Evolutionary conservation across 371 early-diverging fungal species (phyloP), one percentile per base, ranked within the genome.

Genomic region (Saksenaea vasiformis): DNA sequence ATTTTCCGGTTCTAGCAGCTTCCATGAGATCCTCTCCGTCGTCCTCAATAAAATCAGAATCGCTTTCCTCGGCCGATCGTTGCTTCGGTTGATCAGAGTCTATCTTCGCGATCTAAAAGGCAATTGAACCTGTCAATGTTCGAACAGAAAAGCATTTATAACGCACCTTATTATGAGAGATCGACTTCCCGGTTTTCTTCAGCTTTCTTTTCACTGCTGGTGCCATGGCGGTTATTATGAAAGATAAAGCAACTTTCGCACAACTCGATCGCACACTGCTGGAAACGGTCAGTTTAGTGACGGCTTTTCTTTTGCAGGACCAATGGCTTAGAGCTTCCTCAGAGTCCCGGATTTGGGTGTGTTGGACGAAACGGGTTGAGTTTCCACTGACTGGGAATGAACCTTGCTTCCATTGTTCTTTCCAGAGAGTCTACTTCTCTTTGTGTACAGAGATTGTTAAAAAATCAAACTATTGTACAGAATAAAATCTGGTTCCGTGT

Each of bases 1-100:
- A 67, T 41, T 67, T 68, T 15, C 62, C 61, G 9, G 58, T 59
- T 5, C 54, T 56, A 35, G 72, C 66, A 43, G 72, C 64, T 24
- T 51, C 60, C 68, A 72, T 68, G 14, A 72, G 61, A 59, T 72
- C 69, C 43, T 72, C 65, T 1, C 37, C 72, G 53, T 72, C 72
- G 43, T 72, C 72, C 31, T 54, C 59, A 15, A 72, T 72, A 27
- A 44, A 57, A 34, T 64, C 58, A 15, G 28, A 47, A 43, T 59
- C 67, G n/a, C 39, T 38, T 37, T 60, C 31, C 11, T 54, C 56
- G 13, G 41, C 51, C 9, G 24, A 22, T 19, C 15, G 47, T 37
- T 62, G 34, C n/a, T 24, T 54, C 10, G 24, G 51, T 22, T 47
- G 27, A 47, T 47, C 51, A 1, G 51, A 22, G 19, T 47, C 1